Evolutionary conservation across 345 rosid genomes (phyloP).

Genomic region (Moricandia moricandioides): DNA sequence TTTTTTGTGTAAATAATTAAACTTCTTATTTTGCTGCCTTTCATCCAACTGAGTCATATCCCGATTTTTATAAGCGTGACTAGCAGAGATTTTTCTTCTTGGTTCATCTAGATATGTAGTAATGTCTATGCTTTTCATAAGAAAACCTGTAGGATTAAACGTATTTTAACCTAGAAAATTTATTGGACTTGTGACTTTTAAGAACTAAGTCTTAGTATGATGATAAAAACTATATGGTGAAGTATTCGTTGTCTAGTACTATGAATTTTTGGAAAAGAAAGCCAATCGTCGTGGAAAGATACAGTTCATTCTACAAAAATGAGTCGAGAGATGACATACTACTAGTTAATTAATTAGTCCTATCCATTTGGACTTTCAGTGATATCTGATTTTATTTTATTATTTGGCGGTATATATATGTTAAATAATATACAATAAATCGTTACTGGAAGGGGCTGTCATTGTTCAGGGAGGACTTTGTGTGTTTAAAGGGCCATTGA

Average conservation of each 20-base stretch:
- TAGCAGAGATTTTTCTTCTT: constrained; percentile 4
- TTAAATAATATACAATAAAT: background rate
- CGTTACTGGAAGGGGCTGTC: constrained; percentile 19
- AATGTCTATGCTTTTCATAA: background rate
- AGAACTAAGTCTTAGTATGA: background rate
- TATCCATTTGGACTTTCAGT: background rate
- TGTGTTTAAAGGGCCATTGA: constrained; percentile 25
- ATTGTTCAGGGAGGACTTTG: constrained; percentile 34
- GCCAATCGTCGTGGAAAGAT: background rate
- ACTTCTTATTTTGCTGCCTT: constrained; percentile 36
- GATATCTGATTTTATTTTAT: background rate
- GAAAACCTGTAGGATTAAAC: background rate
- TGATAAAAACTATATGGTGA: background rate
- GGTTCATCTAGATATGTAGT: background rate
- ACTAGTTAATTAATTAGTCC: background rate
- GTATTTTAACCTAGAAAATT: background rate
- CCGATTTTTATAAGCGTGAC: constrained; percentile 22
- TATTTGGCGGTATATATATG: background rate
- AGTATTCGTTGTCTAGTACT: background rate
- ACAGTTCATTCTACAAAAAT: background rate
- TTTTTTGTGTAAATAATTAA: no score
- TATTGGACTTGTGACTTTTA: background rate
- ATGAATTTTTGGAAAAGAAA: background rate
- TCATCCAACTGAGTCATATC: constrained; percentile 4
- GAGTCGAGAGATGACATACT: background rate